Evolutionary conservation across 1,139 yeast genomes (phyloP), one percentile per base, ranked within the genome.

Genomic region (Taphrina pruni): DNA sequence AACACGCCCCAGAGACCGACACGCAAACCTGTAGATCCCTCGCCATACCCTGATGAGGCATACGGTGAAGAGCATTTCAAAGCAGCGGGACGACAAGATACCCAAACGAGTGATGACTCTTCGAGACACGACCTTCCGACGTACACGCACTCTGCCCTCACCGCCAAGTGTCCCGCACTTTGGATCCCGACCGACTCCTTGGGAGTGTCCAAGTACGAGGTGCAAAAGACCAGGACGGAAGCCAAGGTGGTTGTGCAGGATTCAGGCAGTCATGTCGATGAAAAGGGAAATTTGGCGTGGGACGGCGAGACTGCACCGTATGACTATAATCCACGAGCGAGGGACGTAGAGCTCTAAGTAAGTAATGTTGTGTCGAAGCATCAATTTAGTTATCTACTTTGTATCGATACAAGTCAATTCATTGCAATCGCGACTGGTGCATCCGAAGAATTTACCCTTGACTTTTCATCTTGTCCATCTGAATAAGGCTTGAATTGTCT

Each of bases 121-220:
- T 50, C 36, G n/a, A 26, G 54, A 21, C 7, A 50, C 36, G 54
- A 36, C 52, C 50, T 70, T 69, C 56, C 60, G 14, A 32, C 45
- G 51, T 94, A 87, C 79, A 85, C 86, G 74, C 84, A 85, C 74
- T 97, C 98, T 1, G 88, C 90, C 1, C 86, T 88, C 9, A 80
- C 85, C 26, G 88, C 87, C 0, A 79, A 81, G 52, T 84, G 87
- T 74, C 96, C 97, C 5, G 81, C 83, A 36, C 81, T 94, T 26
- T 94, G 99, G 99, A 85, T 94, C 73, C 96, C 97, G 7, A 82
- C 82, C 71, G 99, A 94, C 78, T 87, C 89, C 7, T 85, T 86
- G 83, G 98, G 98, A 0, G 84, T 90, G 76, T 88, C 96, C 2
- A 79, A 83, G 1, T 77, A 76, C 21, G 87, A 89, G 74, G 84